A percentile compares a stretch with the other conserved stretches of the same genome.
Evolutionary conservation across 2,329 filamentous ascomycete genomes (phyloP).

Genomic region (Phaeosphaeriaceae sp.): DNA sequence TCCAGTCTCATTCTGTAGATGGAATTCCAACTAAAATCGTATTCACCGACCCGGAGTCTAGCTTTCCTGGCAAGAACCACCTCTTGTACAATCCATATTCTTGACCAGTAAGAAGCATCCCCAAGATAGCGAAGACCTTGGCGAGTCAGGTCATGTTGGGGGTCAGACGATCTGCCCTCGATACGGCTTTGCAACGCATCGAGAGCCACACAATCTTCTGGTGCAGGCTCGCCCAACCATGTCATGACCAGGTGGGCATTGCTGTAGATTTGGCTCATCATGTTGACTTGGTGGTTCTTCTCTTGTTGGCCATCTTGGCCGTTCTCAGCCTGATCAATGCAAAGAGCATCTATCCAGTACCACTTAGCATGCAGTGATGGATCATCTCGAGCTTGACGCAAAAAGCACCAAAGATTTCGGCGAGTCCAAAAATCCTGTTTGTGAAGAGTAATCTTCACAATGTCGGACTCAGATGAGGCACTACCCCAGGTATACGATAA

Average conservation of each 20-base stretch:
- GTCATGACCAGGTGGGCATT: conserved; percentile 4
- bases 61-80: background rate
- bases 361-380: conserved; percentile 1
- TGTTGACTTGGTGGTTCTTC: conserved; percentile 17
- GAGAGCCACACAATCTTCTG: background rate
- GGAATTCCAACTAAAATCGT: background rate
- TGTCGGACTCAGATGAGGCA: conserved; percentile 16
- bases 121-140: background rate
- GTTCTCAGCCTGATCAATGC: conserved; percentile 27
- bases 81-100: conserved; percentile 4
- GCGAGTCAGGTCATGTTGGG: background rate
- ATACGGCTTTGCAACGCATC: background rate
- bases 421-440: conserved; percentile 9
- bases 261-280: conserved; percentile 23
- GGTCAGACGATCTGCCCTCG: background rate
- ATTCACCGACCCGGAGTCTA: background rate
- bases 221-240: conserved; percentile 22
- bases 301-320: conserved; percentile 9
- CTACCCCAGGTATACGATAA: conserved; percentile 43
- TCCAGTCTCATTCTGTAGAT: background rate
- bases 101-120: background rate
- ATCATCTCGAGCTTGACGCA: conserved; percentile 10
- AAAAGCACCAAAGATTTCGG: conserved; percentile 13
- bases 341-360: conserved; percentile 34
- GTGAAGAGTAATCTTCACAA: conserved; percentile 5